Evolutionary conservation across 768 basidiomycete species (phyloP), one percentile per base, ranked within the genome.

Genomic region (Piloderma croceum): DNA sequence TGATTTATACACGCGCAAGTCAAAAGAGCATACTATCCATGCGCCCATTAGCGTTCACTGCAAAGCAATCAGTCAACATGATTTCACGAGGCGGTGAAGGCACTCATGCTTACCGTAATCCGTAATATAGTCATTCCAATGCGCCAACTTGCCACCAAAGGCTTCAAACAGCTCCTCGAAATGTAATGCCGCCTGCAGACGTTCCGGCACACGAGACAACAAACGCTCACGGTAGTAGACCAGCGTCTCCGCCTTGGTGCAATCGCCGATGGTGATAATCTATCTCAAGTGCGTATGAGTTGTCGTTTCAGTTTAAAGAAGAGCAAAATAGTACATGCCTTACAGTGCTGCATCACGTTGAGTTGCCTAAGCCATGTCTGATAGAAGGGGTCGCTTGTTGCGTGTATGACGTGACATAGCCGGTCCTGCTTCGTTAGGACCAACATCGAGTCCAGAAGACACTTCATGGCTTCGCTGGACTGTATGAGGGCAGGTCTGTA

Each of bases 391-490:
- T 90, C 85, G 50, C 83, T 86, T 4, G 85, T 84, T 5, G 83
- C 83, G 47, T 88, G 84, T 37, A 88, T 78, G 51, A 89, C 81
- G 52, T 89, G 85, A 52, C 83, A 85, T 11, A 90, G 60, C n/a
- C 83, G 68, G 53, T 90, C 88, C 58, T 90, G 89, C 63, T 90
- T 90, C 23, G 89, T 89, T 40, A 90, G 64, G 11, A 90, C 88
- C 15, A 90, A 76, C 76, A 89, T 85, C 10, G 86, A 83, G 52
- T 90, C 89, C 24, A 91, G 71, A 12, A 91, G 62, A 47, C 79
- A 81, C 57, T 89, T 90, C 83, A 91, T 87, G 3, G 86, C 76
- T 22, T 85, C 85, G 3, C 71, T 69, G 1, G 84, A 87, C 48
- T 84, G 79, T 31, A 90, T 84, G 31, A 90, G 67, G 5, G 79